phyloP scores from a whole-genome alignment of 1,284 basidiomycete species.

The Ganoderma lucidum region DNA sequence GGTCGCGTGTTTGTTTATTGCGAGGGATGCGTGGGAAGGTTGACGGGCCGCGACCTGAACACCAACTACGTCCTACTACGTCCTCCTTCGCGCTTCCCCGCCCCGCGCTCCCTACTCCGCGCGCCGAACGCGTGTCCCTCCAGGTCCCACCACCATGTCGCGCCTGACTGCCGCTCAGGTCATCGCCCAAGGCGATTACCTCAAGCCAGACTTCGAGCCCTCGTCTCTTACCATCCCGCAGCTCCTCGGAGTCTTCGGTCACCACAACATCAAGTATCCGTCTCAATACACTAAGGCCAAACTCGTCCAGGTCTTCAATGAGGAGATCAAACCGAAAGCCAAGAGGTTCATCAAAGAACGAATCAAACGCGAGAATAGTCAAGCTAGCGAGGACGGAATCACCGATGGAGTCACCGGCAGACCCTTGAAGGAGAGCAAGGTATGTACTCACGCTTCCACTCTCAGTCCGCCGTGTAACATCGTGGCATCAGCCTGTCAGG shows the following conservation, averaged over 20 bases:
- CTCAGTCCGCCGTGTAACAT: background rate
- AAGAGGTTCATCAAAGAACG: conserved; percentile 72
- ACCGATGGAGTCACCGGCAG: conserved; percentile 79
- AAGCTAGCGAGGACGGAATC: conserved; percentile 83
- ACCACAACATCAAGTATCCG: conserved; percentile 83
- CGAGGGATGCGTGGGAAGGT: conserved; percentile 35
- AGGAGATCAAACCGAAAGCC: conserved; percentile 73
- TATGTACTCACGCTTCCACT: conserved; percentile 36
- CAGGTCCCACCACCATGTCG: conserved; percentile 59
- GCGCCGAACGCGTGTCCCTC: conserved; percentile 34
- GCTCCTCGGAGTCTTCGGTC: conserved; percentile 82
- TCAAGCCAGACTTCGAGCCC: conserved; percentile 87
- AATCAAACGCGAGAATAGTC: conserved; percentile 69
- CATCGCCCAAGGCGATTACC: conserved; percentile 79
- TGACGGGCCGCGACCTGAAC: conserved; percentile 36
- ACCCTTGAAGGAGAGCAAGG: conserved; percentile 57
- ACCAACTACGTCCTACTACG: conserved; percentile 28
- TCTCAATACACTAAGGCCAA: conserved; percentile 87
- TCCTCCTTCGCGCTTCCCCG: conserved; percentile 19
- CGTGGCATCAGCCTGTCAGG: conserved; percentile 34
- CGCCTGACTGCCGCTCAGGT: conserved; percentile 76
- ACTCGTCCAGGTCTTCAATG: conserved; percentile 83
- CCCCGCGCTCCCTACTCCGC: conserved; percentile 33
- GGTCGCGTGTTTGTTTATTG: conserved; percentile 34
- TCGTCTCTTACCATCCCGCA: conserved; percentile 81